Evolutionary conservation across 2,329 filamentous ascomycete genomes (phyloP).

Genomic region (Penicillium sumatraense): DNA sequence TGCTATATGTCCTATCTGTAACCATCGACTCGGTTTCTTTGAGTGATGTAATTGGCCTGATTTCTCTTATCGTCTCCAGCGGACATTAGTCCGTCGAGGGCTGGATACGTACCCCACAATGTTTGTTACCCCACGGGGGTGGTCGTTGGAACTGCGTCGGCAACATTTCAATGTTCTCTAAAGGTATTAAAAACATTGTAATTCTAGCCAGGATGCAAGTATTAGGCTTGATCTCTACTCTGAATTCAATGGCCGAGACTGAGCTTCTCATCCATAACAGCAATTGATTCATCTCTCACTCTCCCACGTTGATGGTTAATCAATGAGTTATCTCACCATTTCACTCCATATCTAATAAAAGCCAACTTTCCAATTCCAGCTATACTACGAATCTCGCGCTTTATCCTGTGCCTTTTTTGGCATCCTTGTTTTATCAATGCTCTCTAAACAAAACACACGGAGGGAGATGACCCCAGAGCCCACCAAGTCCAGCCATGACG

Average conservation of each 20-base stretch:
- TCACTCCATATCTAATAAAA: not conserved
- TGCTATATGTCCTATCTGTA: not conserved
- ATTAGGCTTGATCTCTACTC: not conserved
- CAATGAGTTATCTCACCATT: not conserved
- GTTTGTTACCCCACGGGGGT: not conserved
- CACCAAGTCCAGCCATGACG: constrained; percentile 39
- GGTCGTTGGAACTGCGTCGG: not conserved
- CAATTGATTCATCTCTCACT: too few relatives aligned
- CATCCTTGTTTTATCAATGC: not conserved
- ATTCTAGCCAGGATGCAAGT: not conserved
- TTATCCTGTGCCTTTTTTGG: not conserved
- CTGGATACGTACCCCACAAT: not conserved
- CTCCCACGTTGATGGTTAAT: too few relatives aligned
- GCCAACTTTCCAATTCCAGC: too few relatives aligned
- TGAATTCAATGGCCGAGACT: not conserved
- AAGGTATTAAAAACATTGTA: not conserved
- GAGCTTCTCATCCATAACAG: not conserved
- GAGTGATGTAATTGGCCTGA: not conserved
- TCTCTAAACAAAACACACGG: not conserved
- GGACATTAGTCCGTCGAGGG: not conserved
- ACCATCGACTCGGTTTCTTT: not conserved
- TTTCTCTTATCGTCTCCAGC: not conserved
- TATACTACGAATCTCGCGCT: not conserved
- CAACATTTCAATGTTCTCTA: too few relatives aligned
- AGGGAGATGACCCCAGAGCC: not conserved